These are phyloP conservation scores for Phaeoacremonium minimum DNA, from an alignment of 2,329 filamentous ascomycete species.

Conservation along the genomic window DNA sequence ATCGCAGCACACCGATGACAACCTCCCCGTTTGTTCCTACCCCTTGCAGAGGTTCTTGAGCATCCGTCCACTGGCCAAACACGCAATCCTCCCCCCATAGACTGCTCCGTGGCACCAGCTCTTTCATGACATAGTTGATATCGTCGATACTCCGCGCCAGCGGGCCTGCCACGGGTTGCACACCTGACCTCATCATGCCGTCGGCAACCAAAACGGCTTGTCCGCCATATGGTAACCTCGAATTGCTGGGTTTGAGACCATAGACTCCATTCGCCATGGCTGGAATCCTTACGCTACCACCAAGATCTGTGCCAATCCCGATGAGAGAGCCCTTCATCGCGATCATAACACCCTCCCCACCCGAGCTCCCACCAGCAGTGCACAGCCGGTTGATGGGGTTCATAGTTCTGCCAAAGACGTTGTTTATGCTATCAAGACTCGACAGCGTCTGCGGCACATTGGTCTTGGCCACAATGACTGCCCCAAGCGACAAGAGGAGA, in stretches of 20 bases:
- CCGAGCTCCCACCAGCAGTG: conserved; percentile 60
- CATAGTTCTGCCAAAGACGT: conserved; percentile 8
- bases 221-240: conserved; percentile 1
- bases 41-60: no score
- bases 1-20: no score
- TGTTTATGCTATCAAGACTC: conserved; percentile 7
- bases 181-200: no score
- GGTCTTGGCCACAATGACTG: neutral
- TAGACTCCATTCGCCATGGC: conserved; percentile 2
- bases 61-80: no score
- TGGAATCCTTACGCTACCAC: conserved; percentile 8
- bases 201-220: no score
- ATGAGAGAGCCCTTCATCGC: conserved; percentile 33
- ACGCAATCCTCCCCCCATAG: no score
- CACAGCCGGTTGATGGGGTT: conserved; percentile 59
- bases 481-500: neutral
- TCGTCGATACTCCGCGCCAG: no score
- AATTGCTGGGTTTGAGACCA: conserved; percentile 2
- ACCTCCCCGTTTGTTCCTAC: no score
- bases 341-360: conserved; percentile 44
- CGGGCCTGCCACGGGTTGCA: no score
- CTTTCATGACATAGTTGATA: no score
- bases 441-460: neutral
- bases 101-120: no score
- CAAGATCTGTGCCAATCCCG: conserved; percentile 36